Base-by-base conservation (phyloP, 495 filamentous ascomycete species). In the Hypomontagnella submonticulosa region DNA sequence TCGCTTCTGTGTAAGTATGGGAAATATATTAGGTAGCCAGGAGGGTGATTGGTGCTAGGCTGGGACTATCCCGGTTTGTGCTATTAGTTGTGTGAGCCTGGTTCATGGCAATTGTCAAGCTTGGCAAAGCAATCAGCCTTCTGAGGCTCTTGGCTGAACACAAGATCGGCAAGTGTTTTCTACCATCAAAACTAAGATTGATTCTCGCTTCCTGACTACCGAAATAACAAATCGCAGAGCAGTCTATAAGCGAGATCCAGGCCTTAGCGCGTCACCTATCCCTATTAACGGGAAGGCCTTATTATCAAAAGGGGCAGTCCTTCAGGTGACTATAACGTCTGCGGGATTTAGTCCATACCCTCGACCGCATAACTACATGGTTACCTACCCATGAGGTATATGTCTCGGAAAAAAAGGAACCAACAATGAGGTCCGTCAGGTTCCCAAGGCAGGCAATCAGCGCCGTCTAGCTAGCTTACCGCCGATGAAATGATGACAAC, bases 101-200 rank as follows among this genome's bases (percentile, higher is more conserved):
- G 30, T 18, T 57, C 66, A 66, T 61, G 61, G 62, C 61, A 62
- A 61, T 57, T 66, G 27, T 62, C 36, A 56, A 41, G 52, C 61
- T 70, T 66, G 67, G 62, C 67, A 48, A 66, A 65, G 67, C 61
- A 66, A 62, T 70, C 67, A 70, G 67, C 67, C 67, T 65, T 66
- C 49, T 70, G 67, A 66, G 67, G 67, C 67, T 70, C 67, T 70
- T 70, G 67, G 67, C 67, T 58, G 53, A 10, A 38, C 44, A 62
- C 66, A 69, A 62, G 57, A 61, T 57, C 66, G 61, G 66, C 66
- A 69, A 66, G 67, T 70, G 4, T 7, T 34, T 52, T 56, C 43
- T 58, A 27, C 30, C 51, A 46, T 52, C 34, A 47, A 44, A 40
- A 46, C 15, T 23, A 66, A 30, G 40, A 36, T 30, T 46, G 23